These are phyloP conservation scores for Cyclotella kingstonii DNA, from an alignment of 108 stramenopile genomes.

Conservation along the genomic window DNA sequence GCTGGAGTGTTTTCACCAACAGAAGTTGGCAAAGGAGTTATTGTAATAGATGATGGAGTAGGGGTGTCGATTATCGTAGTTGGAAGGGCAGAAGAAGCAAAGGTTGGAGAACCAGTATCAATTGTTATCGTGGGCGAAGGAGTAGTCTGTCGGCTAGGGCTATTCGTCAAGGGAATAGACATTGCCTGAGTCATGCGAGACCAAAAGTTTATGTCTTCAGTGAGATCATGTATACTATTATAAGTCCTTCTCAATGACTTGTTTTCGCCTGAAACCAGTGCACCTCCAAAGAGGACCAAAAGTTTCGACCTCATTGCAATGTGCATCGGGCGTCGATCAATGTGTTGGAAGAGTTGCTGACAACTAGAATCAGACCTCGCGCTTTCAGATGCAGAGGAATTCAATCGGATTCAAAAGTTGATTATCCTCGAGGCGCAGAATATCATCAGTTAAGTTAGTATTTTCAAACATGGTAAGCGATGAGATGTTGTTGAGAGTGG, in stretches of 20 bases:
- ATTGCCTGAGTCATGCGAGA: constrained; percentile 19
- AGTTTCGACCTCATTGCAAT: constrained; percentile 3
- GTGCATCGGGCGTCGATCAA: background rate
- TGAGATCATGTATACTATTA: constrained; percentile 5
- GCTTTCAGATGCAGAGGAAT: too few relatives aligned
- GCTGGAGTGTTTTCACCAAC: background rate
- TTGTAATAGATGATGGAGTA: background rate
- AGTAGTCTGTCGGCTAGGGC: background rate
- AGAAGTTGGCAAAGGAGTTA: background rate
- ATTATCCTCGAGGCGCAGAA: too few relatives aligned
- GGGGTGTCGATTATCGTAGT: background rate
- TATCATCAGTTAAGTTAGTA: too few relatives aligned
- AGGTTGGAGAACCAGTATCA: background rate
- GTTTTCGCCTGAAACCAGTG: background rate
- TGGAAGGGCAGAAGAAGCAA: background rate
- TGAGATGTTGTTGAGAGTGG: too few relatives aligned
- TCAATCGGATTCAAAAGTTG: too few relatives aligned
- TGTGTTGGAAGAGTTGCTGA: background rate
- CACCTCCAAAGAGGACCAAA: background rate
- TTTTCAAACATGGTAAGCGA: too few relatives aligned
- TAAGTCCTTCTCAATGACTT: background rate
- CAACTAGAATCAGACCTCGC: background rate
- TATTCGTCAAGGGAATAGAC: background rate
- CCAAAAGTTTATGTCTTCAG: constrained; percentile 21
- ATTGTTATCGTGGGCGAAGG: background rate